phyloP scores from a whole-genome alignment of 768 basidiomycete genomes.

The Rhodotorula graminis region DNA sequence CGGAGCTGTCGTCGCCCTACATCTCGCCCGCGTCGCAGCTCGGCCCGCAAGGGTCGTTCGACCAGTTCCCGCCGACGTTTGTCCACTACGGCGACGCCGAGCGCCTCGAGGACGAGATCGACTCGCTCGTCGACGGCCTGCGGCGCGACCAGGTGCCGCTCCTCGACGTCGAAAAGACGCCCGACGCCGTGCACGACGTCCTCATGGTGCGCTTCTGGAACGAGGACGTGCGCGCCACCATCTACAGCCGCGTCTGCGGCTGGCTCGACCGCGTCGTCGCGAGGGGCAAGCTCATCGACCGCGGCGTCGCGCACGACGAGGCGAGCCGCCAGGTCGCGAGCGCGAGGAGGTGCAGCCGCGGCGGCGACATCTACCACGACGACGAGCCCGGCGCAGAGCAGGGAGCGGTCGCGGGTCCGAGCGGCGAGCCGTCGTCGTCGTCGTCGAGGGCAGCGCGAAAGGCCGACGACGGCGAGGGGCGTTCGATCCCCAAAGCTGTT shows the following conservation, averaged over 20 bases:
- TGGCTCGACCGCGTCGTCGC: constrained; percentile 20
- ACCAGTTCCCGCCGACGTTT: constrained; percentile 27
- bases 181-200: constrained; percentile 32
- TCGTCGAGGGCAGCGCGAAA: neutral
- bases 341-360: neutral
- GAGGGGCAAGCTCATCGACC: neutral
- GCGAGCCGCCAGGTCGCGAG: neutral
- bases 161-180: constrained; percentile 25
- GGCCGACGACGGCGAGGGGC: neutral
- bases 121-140: constrained; percentile 21
- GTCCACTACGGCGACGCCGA: constrained; percentile 37
- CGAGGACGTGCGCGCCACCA: constrained; percentile 9
- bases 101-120: constrained; percentile 33
- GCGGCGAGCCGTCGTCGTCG: neutral
- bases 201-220: constrained; percentile 36
- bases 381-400: neutral
- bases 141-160: constrained; percentile 11
- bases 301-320: neutral
- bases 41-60: constrained; percentile 26
- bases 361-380: neutral
- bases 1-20: constrained; percentile 23
- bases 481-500: neutral
- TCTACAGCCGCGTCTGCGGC: constrained; percentile 14
- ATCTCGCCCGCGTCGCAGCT: constrained; percentile 33
- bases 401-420: neutral